Evolutionary conservation across 2,329 filamentous ascomycete genomes (phyloP).

Genomic region (Fonsecaea multimorphosa): DNA sequence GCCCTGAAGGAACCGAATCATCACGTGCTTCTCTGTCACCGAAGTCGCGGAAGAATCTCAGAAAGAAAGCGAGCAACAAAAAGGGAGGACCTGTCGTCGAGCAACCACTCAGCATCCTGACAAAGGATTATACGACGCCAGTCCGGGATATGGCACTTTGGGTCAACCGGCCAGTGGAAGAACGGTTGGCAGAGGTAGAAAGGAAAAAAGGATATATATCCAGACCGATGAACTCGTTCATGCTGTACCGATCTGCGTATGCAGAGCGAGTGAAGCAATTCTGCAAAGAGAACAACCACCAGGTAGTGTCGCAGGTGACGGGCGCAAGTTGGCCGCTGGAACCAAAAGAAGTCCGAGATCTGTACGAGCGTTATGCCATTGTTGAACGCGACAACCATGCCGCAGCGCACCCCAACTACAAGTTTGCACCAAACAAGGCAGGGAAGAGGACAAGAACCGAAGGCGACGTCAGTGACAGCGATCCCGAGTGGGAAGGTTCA

Average conservation of each 20-base stretch:
- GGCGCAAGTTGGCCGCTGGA: constrained; percentile 87
- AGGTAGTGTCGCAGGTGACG: constrained; percentile 86
- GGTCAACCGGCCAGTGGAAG: constrained; percentile 73
- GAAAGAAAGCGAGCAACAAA: constrained; percentile 37
- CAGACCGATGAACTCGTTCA: constrained; percentile 96
- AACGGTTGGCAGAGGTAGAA: constrained; percentile 70
- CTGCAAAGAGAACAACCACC: constrained; percentile 87
- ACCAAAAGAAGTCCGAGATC: constrained; percentile 70
- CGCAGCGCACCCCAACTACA: constrained; percentile 86
- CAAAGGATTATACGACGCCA: constrained; percentile 66
- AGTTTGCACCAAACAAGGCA: constrained; percentile 84
- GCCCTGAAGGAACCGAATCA: constrained; percentile 24
- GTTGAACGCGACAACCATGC: constrained; percentile 85
- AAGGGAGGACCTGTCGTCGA: constrained; percentile 52
- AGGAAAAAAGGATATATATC: constrained; percentile 80
- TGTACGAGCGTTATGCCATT: constrained; percentile 79
- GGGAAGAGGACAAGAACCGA: constrained; percentile 55
- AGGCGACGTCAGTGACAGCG: constrained; percentile 47
- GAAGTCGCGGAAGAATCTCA: constrained; percentile 41
- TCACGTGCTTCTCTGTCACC: constrained; percentile 46
- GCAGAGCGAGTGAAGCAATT: constrained; percentile 83
- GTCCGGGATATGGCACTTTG: constrained; percentile 80
- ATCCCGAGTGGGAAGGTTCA: constrained; percentile 39
- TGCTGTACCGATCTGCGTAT: constrained; percentile 94
- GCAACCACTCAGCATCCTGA: constrained; percentile 73